A percentile compares a stretch with the other conserved stretches of the same genome.
Conservation (phyloP, 169 alveolate genomes). For the Blepharisma undulans region DNA sequence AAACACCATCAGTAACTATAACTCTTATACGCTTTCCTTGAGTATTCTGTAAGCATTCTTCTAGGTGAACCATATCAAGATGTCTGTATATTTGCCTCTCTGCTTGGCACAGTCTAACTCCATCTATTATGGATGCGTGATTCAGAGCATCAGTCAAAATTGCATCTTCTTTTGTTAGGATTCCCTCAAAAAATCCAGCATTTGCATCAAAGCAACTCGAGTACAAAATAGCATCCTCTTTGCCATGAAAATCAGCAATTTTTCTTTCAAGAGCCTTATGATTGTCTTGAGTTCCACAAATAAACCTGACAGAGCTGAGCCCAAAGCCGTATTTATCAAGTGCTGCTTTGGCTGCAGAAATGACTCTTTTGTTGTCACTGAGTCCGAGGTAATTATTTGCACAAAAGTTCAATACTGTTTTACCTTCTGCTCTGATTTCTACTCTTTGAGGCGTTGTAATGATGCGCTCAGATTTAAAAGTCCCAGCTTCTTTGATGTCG, state of each 20-base stretch:
- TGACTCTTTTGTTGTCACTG: conserved; percentile 39
- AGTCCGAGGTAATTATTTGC: conserved; percentile 74
- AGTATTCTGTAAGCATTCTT: conserved; percentile 41
- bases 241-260: conserved; percentile 52
- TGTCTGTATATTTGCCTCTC: conserved; percentile 59
- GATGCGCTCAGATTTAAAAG: conserved; percentile 55
- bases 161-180: conserved; percentile 54
- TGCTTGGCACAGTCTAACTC: conserved; percentile 62
- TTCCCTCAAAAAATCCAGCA: conserved; percentile 66
- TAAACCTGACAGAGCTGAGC: conserved; percentile 52
- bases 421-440: conserved; percentile 39
- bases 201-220: conserved; percentile 70
- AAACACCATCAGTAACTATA: conserved; percentile 74
- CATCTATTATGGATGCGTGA: conserved; percentile 76
- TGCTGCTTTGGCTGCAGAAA: conserved; percentile 52
- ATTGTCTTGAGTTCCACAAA: conserved; percentile 66
- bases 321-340: conserved; percentile 64
- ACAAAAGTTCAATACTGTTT: conserved; percentile 66
- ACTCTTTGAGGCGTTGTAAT: conserved; percentile 37
- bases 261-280: conserved; percentile 62
- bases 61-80: conserved; percentile 60
- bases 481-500: conserved; percentile 53
- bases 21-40: conserved; percentile 40
- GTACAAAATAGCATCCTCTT: conserved; percentile 62
- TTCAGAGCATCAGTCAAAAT: conserved; percentile 65